Evolutionary conservation across 2,329 filamentous ascomycete species (phyloP), one percentile per base, ranked within the genome.

Genomic region (Nectriaceae sp.): DNA sequence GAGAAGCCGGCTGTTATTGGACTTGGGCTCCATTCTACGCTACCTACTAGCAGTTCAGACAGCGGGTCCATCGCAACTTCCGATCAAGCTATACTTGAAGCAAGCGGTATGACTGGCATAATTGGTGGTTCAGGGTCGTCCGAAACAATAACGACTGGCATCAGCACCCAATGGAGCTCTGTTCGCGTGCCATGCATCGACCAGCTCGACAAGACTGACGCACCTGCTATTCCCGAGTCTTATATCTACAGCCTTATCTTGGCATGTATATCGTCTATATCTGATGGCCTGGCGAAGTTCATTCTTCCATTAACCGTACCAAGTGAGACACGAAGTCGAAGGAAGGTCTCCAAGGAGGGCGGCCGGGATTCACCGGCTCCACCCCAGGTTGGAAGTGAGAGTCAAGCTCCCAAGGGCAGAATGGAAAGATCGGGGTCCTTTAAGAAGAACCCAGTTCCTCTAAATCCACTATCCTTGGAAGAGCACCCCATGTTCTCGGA

Each of bases 1-100:
- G 94, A 99, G 65, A 96, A 91, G 62, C 94, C 94, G 2, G 75
- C 82, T 0, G 77, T 96, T 21, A 97, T 99, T 53, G 94, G 94
- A 0, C 80, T 97, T 3, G 87, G 92, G 4, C 86, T 89, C 53
- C 90, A 96, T 59, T 97, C 94, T 1, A 92, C 90, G 1, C 82
- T 93, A 26, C 91, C 94, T 5, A 79, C 81, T 0, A 78, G 80
- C 8, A 77, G 76, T 36, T 36, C 80, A 16, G 79, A 81, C 4
- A 77, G 77, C 26, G 76, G 74, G 36, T 76, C 77, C 42, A 80
- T 83, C 35, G 72, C 75, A 3, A 80, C 84, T 1, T 82, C 85
- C 21, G 91, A 97, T 52, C 89, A 93, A 68, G 89, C 88, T n/a
- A 87, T 94, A 57, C 78, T 96, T 6, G 93, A 97, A 70, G 89